A percentile compares a stretch with the other conserved stretches of the same genome.
Evolutionary conservation across 2,329 filamentous ascomycete species (phyloP).

Genomic region (Fusarium cyanostomum): DNA sequence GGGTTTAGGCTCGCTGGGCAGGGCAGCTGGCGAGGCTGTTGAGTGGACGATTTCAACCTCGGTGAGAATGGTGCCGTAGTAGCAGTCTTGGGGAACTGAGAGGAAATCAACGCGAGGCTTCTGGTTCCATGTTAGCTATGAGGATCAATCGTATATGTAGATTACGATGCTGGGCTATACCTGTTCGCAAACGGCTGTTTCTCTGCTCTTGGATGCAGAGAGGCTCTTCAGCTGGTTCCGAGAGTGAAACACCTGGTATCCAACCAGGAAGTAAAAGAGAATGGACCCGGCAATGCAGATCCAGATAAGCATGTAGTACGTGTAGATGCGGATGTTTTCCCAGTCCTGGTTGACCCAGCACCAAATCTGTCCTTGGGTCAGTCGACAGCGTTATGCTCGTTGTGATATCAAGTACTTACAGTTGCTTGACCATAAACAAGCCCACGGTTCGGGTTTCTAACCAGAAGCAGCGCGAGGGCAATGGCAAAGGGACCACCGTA

Average conservation of each 20-base stretch:
- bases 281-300: conserved; percentile 65
- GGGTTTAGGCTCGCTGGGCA: conserved; percentile 39
- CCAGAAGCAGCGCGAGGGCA: conserved; percentile 70
- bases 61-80: conserved; percentile 62
- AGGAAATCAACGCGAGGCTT: conserved; percentile 39
- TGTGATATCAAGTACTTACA: conserved; percentile 48
- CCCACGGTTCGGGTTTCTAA: conserved; percentile 52
- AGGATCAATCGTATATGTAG: background rate
- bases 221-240: conserved; percentile 65
- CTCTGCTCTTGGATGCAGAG: conserved; percentile 50
- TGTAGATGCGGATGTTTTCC: conserved; percentile 67
- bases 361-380: conserved; percentile 60
- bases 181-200: conserved; percentile 46
- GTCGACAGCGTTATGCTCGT: background rate
- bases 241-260: conserved; percentile 68
- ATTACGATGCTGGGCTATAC: conserved; percentile 32
- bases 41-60: conserved; percentile 59
- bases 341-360: conserved; percentile 67
- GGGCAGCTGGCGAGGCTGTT: conserved; percentile 33
- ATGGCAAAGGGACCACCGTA: conserved; percentile 78
- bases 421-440: conserved; percentile 66
- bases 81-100: conserved; percentile 46
- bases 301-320: conserved; percentile 71
- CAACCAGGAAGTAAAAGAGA: conserved; percentile 65
- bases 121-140: conserved; percentile 6